Evolutionary conservation across 202 grass and related monocot species (phyloP).

Genomic region (Alloteropsis angusta): DNA sequence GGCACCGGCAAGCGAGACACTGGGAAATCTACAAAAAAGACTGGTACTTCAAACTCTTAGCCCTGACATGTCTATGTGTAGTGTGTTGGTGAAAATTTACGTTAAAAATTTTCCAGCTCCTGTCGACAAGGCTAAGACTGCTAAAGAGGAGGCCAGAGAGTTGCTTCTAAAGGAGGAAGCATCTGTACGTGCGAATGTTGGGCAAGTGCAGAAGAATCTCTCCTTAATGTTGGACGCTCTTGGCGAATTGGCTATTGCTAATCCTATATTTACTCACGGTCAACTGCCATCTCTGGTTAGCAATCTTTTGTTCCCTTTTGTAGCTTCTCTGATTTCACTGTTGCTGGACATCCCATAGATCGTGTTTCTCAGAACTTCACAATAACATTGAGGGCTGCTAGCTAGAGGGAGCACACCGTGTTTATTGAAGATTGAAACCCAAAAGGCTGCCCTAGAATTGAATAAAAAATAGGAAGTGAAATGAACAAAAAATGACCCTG

Average conservation of each 20-base stretch:
- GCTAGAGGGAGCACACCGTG: not conserved
- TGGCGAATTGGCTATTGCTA: slow-evolving; percentile 84
- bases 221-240: slow-evolving; percentile 69
- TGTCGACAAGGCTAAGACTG: slow-evolving; percentile 74
- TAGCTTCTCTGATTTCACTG: not conserved
- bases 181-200: slow-evolving; percentile 62
- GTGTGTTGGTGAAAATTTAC: slow-evolving; percentile 15
- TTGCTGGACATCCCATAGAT: not conserved
- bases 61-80: not conserved
- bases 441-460: not conserved
- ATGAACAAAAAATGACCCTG: not conserved
- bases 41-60: slow-evolving; percentile 39
- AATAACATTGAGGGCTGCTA: not conserved
- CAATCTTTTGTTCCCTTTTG: slow-evolving; percentile 11
- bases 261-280: slow-evolving; percentile 89
- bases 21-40: slow-evolving; percentile 69
- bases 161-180: slow-evolving; percentile 81
- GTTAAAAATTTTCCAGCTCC: slow-evolving; percentile 37
- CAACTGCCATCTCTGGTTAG: slow-evolving; percentile 83
- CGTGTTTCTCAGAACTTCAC: not conserved
- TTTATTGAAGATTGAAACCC: not conserved
- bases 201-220: slow-evolving; percentile 77
- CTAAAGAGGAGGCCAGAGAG: slow-evolving; percentile 95
- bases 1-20: slow-evolving; percentile 52
- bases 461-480: not conserved